These are phyloP conservation scores for Cinchona pubescens DNA, from an alignment of 257 asterid species.

Conservation along the genomic window DNA sequence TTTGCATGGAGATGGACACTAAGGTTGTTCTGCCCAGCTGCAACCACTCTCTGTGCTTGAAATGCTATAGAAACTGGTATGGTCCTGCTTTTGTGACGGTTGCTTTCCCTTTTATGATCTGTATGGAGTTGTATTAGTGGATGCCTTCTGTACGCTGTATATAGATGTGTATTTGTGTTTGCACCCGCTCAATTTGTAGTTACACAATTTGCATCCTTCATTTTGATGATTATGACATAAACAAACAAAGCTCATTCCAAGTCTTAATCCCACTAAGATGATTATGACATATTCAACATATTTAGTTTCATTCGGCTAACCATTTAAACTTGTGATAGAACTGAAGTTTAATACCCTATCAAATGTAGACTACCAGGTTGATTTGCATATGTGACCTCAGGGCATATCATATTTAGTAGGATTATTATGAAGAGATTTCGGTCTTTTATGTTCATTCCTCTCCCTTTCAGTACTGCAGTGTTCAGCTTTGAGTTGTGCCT, in stretches of 20 bases:
- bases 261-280: too few relatives aligned
- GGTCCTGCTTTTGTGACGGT: background rate
- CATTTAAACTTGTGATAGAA: too few relatives aligned
- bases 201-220: background rate
- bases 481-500: background rate
- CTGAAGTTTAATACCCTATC: too few relatives aligned
- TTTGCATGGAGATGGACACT: slow-evolving; percentile 79
- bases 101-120: background rate
- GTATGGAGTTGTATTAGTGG: background rate
- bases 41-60: slow-evolving; percentile 77
- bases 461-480: background rate
- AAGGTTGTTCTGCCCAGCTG: slow-evolving; percentile 85
- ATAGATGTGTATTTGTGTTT: background rate
- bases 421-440: too few relatives aligned
- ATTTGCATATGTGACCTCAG: background rate
- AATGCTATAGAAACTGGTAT: slow-evolving; percentile 78
- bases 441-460: too few relatives aligned
- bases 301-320: background rate
- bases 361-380: background rate
- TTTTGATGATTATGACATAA: too few relatives aligned
- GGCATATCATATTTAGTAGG: background rate
- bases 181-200: background rate
- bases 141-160: background rate
- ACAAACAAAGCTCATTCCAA: too few relatives aligned
- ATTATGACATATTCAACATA: background rate